Evolutionary conservation across 2,329 filamentous ascomycete genomes (phyloP).

Genomic region (Fusarium tanahbumbuense): DNA sequence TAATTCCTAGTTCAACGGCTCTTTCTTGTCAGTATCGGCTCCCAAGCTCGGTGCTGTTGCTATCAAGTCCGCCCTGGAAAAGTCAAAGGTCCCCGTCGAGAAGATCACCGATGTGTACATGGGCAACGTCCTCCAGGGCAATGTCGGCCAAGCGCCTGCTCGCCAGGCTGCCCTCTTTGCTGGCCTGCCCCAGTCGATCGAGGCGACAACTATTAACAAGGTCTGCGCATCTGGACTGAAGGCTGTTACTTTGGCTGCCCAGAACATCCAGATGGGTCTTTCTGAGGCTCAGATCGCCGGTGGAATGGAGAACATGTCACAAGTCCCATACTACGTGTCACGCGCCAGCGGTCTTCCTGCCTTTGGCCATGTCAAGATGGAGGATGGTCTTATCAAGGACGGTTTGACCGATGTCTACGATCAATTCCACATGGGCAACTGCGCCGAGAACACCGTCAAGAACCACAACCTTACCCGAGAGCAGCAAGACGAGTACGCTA

Average conservation of each 20-base stretch:
- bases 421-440: constrained; percentile 97
- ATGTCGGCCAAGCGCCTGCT: constrained; percentile 89
- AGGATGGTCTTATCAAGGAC: constrained; percentile 94
- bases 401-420: constrained; percentile 97
- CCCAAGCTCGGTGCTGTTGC: constrained; percentile 90
- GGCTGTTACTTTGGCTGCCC: constrained; percentile 87
- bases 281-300: constrained; percentile 91
- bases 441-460: constrained; percentile 94
- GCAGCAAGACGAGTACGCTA: constrained; percentile 91
- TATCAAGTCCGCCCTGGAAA: constrained; percentile 90
- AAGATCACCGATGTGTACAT: constrained; percentile 95
- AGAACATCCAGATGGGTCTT: constrained; percentile 93
- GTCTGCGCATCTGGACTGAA: constrained; percentile 97
- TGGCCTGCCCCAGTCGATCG: constrained; percentile 81
- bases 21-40: constrained; percentile 83
- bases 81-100: constrained; percentile 82
- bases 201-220: constrained; percentile 96
- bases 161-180: constrained; percentile 92
- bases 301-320: constrained; percentile 98
- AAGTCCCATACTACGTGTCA: constrained; percentile 89
- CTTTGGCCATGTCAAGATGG: constrained; percentile 87
- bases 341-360: constrained; percentile 84
- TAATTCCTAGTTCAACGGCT: constrained; percentile 84
- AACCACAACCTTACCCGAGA: constrained; percentile 83
- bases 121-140: constrained; percentile 91